Conservation (phyloP, 2,329 filamentous ascomycete genomes). For the Ophiostoma piceae region DNA sequence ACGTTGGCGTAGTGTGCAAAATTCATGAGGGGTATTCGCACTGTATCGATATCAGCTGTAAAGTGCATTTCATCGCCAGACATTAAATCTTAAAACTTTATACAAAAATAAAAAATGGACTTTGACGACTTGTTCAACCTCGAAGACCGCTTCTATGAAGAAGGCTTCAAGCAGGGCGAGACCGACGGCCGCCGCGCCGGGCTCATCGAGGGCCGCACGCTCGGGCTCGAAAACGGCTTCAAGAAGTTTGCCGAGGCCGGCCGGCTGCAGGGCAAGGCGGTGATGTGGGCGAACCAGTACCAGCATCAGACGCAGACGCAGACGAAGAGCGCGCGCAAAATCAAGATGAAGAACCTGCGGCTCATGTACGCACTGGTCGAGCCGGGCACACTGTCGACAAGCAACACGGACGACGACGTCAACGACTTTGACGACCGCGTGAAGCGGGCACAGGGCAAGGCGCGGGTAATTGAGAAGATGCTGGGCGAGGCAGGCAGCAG, state of each 20-base stretch:
- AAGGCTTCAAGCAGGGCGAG: slow-evolving; percentile 72
- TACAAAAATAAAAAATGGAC: slow-evolving; percentile 33
- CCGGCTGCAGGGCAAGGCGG: slow-evolving; percentile 67
- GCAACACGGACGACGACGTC: slow-evolving; percentile 84
- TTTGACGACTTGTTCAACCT: slow-evolving; percentile 56
- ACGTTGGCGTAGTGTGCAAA: slow-evolving; percentile 8
- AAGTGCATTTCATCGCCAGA: not conserved
- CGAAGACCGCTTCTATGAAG: slow-evolving; percentile 68
- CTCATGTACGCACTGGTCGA: slow-evolving; percentile 74
- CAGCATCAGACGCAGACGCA: too few relatives aligned
- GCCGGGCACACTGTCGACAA: slow-evolving; percentile 67
- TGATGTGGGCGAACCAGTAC: slow-evolving; percentile 73
- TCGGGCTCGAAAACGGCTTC: slow-evolving; percentile 88
- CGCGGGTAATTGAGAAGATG: slow-evolving; percentile 76
- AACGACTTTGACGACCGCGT: slow-evolving; percentile 86
- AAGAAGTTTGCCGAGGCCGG: slow-evolving; percentile 86
- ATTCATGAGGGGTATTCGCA: slow-evolving; percentile 13
- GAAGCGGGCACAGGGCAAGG: slow-evolving; percentile 76
- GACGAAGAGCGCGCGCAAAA: slow-evolving; percentile 14
- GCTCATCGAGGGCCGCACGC: slow-evolving; percentile 78
- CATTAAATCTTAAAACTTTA: too few relatives aligned
- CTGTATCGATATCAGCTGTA: not conserved
- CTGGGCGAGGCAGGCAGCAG: slow-evolving; percentile 35
- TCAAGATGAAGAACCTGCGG: slow-evolving; percentile 61
- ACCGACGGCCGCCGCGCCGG: slow-evolving; percentile 73